Evolutionary conservation across 1,284 basidiomycete species (phyloP).

Genomic region (Leccinum proximum): DNA sequence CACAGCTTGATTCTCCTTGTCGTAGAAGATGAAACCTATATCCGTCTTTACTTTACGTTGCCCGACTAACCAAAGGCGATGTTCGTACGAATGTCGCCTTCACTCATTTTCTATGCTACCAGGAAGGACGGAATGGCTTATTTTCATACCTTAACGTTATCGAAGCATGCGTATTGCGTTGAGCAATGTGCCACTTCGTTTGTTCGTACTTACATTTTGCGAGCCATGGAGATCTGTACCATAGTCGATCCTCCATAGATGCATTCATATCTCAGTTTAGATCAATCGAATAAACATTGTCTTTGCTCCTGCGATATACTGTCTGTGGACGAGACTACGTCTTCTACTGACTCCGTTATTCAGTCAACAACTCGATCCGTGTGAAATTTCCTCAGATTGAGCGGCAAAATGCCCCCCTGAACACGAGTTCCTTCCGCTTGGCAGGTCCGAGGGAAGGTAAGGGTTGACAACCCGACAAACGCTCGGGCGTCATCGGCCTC

Average conservation of each 20-base stretch:
- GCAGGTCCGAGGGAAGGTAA: background rate
- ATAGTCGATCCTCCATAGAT: background rate
- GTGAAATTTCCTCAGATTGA: background rate
- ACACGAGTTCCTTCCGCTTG: background rate
- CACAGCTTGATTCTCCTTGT: background rate
- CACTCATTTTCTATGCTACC: constrained; percentile 15
- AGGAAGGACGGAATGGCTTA: constrained; percentile 19
- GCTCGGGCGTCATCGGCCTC: background rate
- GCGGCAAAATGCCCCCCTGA: background rate
- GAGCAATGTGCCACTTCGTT: constrained; percentile 6
- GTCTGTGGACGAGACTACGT: background rate
- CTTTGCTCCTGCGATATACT: background rate
- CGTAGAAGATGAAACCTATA: background rate
- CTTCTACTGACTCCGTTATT: background rate
- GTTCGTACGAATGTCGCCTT: constrained; percentile 22
- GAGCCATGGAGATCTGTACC: background rate
- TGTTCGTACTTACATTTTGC: constrained; percentile 15
- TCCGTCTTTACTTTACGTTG: constrained; percentile 21
- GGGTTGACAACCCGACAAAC: background rate
- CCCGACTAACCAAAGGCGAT: constrained; percentile 24
- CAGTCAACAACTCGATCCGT: background rate
- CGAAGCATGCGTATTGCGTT: constrained; percentile 10
- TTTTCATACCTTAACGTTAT: constrained; percentile 29
- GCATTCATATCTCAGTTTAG: background rate
- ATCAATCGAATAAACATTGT: background rate